These are phyloP conservation scores for Paecilomyces dactylethromorphus DNA, from an alignment of 2,329 filamentous ascomycete species.

Conservation along the genomic window DNA sequence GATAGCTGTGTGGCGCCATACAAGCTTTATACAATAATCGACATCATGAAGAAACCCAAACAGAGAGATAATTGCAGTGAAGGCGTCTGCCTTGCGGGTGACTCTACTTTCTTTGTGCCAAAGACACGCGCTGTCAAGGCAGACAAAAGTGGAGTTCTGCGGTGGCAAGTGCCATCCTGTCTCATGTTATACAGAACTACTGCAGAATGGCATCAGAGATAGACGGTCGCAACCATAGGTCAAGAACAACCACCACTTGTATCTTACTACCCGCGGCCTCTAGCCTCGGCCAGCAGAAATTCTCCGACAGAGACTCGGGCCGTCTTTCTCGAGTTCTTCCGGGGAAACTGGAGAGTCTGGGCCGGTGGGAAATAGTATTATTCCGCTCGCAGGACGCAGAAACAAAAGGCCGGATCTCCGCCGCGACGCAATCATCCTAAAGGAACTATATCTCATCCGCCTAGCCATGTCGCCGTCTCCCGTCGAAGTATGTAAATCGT, in stretches of 20 bases:
- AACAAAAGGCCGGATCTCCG: constrained; percentile 35
- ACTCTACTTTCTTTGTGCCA: background rate
- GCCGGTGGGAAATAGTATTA: constrained; percentile 34
- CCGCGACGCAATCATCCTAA: constrained; percentile 24
- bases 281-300: background rate
- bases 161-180: background rate
- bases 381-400: constrained; percentile 34
- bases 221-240: background rate
- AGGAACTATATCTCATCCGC: constrained; percentile 17
- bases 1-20: too few relatives aligned
- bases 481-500: background rate
- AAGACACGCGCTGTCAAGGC: background rate
- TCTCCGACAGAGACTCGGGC: background rate
- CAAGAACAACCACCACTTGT: background rate
- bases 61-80: background rate
- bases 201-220: background rate
- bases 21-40: background rate
- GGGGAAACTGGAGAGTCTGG: constrained; percentile 15
- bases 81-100: background rate
- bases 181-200: background rate
- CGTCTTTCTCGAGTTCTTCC: background rate
- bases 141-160: background rate
- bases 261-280: background rate
- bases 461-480: constrained; percentile 5
- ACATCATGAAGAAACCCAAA: background rate